Evolutionary conservation across 2,329 filamentous ascomycete species (phyloP).

Genomic region (Clarireedia paspali): DNA sequence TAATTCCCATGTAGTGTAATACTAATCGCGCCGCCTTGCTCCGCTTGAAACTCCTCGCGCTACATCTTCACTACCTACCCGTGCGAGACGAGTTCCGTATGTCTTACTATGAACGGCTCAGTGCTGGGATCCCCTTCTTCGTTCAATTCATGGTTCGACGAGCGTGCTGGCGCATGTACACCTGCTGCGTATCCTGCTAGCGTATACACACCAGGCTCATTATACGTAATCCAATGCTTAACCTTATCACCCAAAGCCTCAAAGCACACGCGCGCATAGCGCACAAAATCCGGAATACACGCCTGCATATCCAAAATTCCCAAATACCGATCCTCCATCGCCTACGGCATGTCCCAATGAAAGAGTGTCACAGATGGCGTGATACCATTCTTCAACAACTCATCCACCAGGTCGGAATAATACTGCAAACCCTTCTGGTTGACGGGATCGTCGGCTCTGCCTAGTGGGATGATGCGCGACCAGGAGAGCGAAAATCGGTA

Average conservation of each 20-base stretch:
- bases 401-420: slow-evolving; percentile 71
- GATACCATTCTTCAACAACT: slow-evolving; percentile 67
- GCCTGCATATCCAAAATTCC: slow-evolving; percentile 71
- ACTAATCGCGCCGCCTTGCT: slow-evolving; percentile 66
- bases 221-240: slow-evolving; percentile 84
- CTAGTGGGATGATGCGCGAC: slow-evolving; percentile 75
- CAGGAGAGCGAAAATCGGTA: slow-evolving; percentile 82
- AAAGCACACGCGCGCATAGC: slow-evolving; percentile 71
- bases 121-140: slow-evolving; percentile 62
- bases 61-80: slow-evolving; percentile 72
- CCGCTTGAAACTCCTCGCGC: slow-evolving; percentile 68
- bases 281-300: slow-evolving; percentile 72
- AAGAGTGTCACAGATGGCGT: slow-evolving; percentile 73
- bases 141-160: slow-evolving; percentile 63
- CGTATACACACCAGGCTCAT: slow-evolving; percentile 78
- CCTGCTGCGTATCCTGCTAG: slow-evolving; percentile 73
- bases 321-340: slow-evolving; percentile 71
- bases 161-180: slow-evolving; percentile 71
- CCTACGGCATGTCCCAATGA: slow-evolving; percentile 80
- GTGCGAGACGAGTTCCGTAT: slow-evolving; percentile 74
- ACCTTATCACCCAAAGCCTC: slow-evolving; percentile 60
- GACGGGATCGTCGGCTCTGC: slow-evolving; percentile 70
- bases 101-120: slow-evolving; percentile 75
- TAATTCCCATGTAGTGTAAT: slow-evolving; percentile 70
- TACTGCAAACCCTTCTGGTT: slow-evolving; percentile 70